A percentile compares a stretch with the other conserved stretches of the same genome.
Evolutionary conservation across 202 grass and related monocot genomes (phyloP).

Genomic region (Carex arenaria): DNA sequence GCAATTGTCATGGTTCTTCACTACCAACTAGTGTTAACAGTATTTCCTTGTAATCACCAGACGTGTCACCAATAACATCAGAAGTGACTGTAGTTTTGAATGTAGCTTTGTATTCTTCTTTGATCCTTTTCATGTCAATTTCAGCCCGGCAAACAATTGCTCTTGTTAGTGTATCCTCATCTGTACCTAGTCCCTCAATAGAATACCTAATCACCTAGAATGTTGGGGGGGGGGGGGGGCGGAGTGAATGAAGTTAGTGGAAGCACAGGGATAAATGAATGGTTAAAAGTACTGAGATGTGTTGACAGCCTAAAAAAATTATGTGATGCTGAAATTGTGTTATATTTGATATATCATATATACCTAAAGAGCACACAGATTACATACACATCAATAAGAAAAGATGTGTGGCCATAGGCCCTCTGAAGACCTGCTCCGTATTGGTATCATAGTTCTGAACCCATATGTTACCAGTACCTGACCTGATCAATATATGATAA

Average conservation of each 20-base stretch:
- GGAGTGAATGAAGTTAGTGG: not conserved
- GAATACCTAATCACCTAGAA: conserved; percentile 54
- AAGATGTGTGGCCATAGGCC: not conserved
- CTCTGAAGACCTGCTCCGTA: not conserved
- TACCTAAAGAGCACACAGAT: not conserved
- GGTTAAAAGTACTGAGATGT: not conserved
- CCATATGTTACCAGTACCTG: not conserved
- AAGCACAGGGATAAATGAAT: not conserved
- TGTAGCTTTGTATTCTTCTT: conserved; percentile 50
- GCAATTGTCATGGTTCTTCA: not conserved
- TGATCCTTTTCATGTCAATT: conserved; percentile 52
- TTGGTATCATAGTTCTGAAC: not conserved
- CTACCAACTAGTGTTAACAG: conserved; percentile 50
- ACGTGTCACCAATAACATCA: conserved; percentile 51
- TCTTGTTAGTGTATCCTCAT: conserved; percentile 76
- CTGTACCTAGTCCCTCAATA: conserved; percentile 64
- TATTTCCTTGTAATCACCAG: conserved; percentile 55
- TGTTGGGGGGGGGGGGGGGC: not conserved
- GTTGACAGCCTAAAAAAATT: conserved; percentile 1
- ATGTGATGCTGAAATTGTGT: not conserved
- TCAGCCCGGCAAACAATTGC: conserved; percentile 54
- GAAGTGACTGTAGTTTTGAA: conserved; percentile 39
- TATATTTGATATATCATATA: not conserved
- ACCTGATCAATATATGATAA: not conserved
- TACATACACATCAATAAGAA: conserved; percentile 1